A percentile compares a stretch with the other conserved stretches of the same genome.
These are phyloP conservation scores for Iris pallida DNA, from an alignment of 116 monocot species.

Conservation along the genomic window DNA sequence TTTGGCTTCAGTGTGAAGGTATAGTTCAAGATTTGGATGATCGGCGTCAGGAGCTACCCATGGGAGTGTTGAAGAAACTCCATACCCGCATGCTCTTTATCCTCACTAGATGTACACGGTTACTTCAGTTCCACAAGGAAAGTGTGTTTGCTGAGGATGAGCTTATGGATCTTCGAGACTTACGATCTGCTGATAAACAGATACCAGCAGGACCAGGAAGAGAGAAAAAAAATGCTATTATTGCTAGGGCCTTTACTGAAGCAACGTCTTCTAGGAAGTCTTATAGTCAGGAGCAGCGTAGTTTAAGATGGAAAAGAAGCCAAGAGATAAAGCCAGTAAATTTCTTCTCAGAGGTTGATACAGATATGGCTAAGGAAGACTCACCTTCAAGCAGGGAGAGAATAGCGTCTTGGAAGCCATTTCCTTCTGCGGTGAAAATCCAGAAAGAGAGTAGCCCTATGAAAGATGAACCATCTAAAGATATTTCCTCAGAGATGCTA, in stretches of 20 bases:
- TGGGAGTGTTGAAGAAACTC: conserved; percentile 92
- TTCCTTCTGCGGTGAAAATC: conserved; percentile 47
- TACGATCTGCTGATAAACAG: conserved; percentile 54
- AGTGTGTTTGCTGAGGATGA: conserved; percentile 83
- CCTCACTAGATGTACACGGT: conserved; percentile 91
- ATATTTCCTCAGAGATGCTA: conserved; percentile 8
- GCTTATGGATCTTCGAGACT: conserved; percentile 35
- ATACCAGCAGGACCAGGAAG: conserved; percentile 11
- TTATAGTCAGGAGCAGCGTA: conserved; percentile 85
- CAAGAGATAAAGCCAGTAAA: conserved; percentile 81
- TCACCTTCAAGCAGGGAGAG: conserved; percentile 49
- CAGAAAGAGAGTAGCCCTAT: conserved; percentile 31
- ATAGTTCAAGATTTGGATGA: conserved; percentile 98
- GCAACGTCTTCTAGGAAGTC: conserved; percentile 60
- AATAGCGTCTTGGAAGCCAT: conserved; percentile 77
- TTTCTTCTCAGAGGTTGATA: conserved; percentile 45
- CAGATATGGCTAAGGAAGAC: conserved; percentile 31
- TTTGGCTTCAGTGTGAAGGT: conserved; percentile 98
- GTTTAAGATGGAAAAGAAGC: conserved; percentile 78
- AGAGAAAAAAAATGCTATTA: conserved; percentile 25
- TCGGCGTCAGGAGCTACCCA: conserved; percentile 75
- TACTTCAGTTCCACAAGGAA: conserved; percentile 97
- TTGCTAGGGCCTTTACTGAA: conserved; percentile 29
- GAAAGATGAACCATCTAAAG: conserved; percentile 32
- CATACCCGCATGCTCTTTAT: conserved; percentile 96